These are phyloP conservation scores for Trichophaea hybrida DNA, from an alignment of 2,329 filamentous ascomycete genomes.

Conservation along the genomic window DNA sequence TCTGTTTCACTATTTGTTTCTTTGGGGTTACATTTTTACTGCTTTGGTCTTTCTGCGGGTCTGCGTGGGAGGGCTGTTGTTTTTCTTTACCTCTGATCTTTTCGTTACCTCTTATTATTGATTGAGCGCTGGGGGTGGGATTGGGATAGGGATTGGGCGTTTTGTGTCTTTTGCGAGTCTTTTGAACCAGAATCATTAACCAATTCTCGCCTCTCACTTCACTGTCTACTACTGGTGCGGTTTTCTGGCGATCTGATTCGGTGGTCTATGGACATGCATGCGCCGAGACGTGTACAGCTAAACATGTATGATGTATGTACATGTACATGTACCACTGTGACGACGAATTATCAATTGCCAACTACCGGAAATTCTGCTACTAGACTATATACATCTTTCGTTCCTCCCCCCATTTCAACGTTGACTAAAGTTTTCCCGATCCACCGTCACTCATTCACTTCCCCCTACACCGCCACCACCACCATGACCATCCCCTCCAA, in stretches of 20 bases:
- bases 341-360: no score
- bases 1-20: neutral
- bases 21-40: neutral
- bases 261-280: no score
- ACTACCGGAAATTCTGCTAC: no score
- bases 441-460: neutral
- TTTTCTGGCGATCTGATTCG: no score
- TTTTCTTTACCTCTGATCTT: neutral
- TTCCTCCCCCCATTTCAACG: no score
- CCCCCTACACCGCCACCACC: neutral
- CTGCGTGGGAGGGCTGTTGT: neutral
- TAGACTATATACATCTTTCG: no score
- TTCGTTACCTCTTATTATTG: neutral
- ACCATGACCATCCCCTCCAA: conserved; percentile 16
- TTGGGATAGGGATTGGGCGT: neutral
- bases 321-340: no score
- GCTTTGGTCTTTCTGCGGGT: neutral
- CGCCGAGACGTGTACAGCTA: no score
- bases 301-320: no score
- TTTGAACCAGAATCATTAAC: no score
- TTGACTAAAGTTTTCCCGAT: neutral
- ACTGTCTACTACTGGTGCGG: no score
- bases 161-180: neutral
- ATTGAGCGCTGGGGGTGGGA: neutral
- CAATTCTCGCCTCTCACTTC: no score